phyloP scores from a whole-genome alignment of 1,284 basidiomycete species.

The Ceratobasidium sp. region DNA sequence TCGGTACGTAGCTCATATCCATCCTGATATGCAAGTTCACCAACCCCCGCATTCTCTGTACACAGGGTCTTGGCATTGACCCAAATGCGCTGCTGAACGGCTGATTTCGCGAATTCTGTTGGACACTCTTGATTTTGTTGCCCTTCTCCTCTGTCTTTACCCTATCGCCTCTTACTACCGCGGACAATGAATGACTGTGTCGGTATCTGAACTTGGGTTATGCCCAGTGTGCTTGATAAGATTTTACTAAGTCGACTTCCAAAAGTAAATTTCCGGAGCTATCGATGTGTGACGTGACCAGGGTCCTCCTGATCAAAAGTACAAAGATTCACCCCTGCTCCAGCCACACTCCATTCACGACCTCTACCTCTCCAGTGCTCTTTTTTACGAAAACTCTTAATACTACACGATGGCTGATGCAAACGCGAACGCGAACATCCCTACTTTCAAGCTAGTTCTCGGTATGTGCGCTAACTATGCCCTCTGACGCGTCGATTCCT shows the following conservation, averaged over 20 bases:
- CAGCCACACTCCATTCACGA: conserved; percentile 45
- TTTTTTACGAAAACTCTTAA: conserved; percentile 39
- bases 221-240: neutral
- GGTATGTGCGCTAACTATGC: conserved; percentile 65
- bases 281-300: conserved; percentile 29
- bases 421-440: conserved; percentile 58
- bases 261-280: conserved; percentile 19
- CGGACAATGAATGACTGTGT: conserved; percentile 34
- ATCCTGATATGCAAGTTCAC: neutral
- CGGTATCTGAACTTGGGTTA: no score
- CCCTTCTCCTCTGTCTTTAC: conserved; percentile 7
- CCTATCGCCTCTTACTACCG: conserved; percentile 18
- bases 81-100: conserved; percentile 13
- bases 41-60: neutral
- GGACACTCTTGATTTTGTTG: conserved; percentile 2
- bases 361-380: conserved; percentile 3
- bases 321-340: conserved; percentile 28
- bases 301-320: conserved; percentile 20
- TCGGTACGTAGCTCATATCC: neutral
- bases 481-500: conserved; percentile 19
- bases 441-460: conserved; percentile 99
- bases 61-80: conserved; percentile 34
- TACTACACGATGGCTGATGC: conserved; percentile 42
- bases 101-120: neutral
- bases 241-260: neutral